Base-by-base conservation (phyloP, 805 yeast genomes). In the Ogataea philodendri region DNA sequence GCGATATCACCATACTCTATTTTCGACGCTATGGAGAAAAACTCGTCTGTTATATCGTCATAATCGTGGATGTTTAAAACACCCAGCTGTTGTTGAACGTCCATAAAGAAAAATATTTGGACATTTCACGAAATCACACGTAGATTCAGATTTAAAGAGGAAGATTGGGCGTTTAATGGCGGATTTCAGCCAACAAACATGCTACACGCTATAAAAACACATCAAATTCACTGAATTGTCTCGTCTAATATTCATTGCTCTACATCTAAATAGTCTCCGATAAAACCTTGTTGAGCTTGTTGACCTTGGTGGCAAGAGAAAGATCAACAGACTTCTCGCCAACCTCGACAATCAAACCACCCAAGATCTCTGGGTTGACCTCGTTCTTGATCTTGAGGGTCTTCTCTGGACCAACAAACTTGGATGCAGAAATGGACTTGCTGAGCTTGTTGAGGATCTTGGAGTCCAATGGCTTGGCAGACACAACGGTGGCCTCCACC, bases 291-390 rank as follows among this genome's bases (percentile, higher is more conserved):
- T 93, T 93, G 67, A 89, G 81, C 70, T 78, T 87, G 63, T 84
- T 72, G 61, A 93, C 78, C 75, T 83, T 88, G 60, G 84, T 66
- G 42, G 89, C 73, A 52, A 93, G 78, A 42, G 95, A 82, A 64
- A 90, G 75, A 69, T 93, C 98, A 55, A 88, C 96, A 46, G 97
- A 89, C 67, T 83, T 86, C 72, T 90, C 98, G 59, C 90, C 96
- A 55, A 93, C 86, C 69, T 89, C 96, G 43, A 93, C 95, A 52
- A 93, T 70, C 63, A 93, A 77, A 57, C 98, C 98, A 60, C 98
- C 98, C 63, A 85, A 74, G 61, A 93, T 85, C 49, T 84, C 93
- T 48, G 96, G 86, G 70, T 87, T 80, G 46, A 90, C 84, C 48
- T 72, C 72, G 74, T 88, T 90, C 52, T 78, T 68, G 54, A 93